Base-by-base conservation (phyloP, 2,329 filamentous ascomycete species). In the Arthrinium puccinioides region DNA sequence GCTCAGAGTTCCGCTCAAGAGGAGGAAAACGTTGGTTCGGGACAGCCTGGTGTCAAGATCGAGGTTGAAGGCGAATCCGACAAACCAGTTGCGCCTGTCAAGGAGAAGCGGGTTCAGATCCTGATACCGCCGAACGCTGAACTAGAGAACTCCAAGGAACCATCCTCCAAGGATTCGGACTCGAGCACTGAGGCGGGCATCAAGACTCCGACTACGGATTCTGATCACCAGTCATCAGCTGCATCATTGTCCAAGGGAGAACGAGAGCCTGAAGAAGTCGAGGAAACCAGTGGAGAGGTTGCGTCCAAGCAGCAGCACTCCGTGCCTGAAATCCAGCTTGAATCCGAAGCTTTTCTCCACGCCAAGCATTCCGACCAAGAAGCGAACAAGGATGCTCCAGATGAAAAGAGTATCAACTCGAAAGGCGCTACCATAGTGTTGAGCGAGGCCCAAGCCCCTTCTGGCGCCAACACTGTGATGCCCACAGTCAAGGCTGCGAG, bases 21-120 rank as follows among this genome's bases (percentile, higher is more conserved):
- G 18, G 19, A 42, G 29, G 35, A 38, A n/a, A 40, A 42, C 32
- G 31, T 32, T 6, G 41, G 27, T n/a, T 27, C 41, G 14, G 28
- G 29, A 7, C 31, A 49, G 44, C 40, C 42, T 37, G 4, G 38
- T 9, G 21, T 29, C 21, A 18, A 23, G 21, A 16, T 5, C 10
- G 32, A 16, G n/a, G 19, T 7, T 13, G 21, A 9, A 19, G 15
- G n/a, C 13, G 20, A 24, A 3, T 16, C n/a, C 18, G 31, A 15
- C 1, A 26, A 20, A 18, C 23, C 11, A 6, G 25, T 36, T 2
- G 36, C 29, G 13, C 2, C 34, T 2, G 20, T 25, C 9, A 32
- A 50, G 37, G 58, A 62, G 19, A 62, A 58, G 52, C 61, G 60
- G 18, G 60, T 58, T 9, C 52, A 62, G 35, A 61, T 58, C 24